Conservation (phyloP, 768 basidiomycete genomes). For the Suillus bovinus region DNA sequence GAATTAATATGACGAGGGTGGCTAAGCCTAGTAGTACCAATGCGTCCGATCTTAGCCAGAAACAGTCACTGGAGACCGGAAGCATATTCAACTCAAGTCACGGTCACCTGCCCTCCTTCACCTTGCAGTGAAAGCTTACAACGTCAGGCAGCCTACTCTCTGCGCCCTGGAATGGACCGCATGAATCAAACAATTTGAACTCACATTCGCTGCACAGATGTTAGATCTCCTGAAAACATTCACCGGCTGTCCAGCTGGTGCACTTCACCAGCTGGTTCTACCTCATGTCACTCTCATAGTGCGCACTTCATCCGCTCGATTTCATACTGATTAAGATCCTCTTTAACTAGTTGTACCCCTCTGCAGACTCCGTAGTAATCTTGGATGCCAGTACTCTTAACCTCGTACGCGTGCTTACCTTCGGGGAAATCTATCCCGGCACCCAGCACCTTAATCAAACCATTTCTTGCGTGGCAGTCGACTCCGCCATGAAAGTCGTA, state of each 20-base stretch:
- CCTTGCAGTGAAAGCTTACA: not conserved
- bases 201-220: conserved; percentile 34
- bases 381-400: conserved; percentile 68
- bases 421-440: conserved; percentile 82
- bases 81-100: not conserved
- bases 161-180: not conserved
- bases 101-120: conserved; percentile 4
- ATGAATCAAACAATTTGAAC: conserved; percentile 1
- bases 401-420: conserved; percentile 70
- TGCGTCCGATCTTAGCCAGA: not conserved
- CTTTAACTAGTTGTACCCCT: conserved; percentile 61
- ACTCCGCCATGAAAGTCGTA: conserved; percentile 81
- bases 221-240: conserved; percentile 48
- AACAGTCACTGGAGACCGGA: conserved; percentile 1
- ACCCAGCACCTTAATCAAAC: conserved; percentile 40
- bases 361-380: conserved; percentile 67
- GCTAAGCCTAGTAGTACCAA: not conserved
- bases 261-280: conserved; percentile 58
- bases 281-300: conserved; percentile 61
- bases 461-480: conserved; percentile 67
- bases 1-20: conserved; percentile 4
- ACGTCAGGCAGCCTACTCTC: not conserved
- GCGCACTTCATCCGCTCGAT: conserved; percentile 22
- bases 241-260: conserved; percentile 52
- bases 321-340: conserved; percentile 6